Percentiles rank a stretch among this genome's conserved stretches.
These are phyloP conservation scores for Cutaneotrichosporon sp. DNA, from an alignment of 1,284 basidiomycete species.

Conservation along the genomic window DNA sequence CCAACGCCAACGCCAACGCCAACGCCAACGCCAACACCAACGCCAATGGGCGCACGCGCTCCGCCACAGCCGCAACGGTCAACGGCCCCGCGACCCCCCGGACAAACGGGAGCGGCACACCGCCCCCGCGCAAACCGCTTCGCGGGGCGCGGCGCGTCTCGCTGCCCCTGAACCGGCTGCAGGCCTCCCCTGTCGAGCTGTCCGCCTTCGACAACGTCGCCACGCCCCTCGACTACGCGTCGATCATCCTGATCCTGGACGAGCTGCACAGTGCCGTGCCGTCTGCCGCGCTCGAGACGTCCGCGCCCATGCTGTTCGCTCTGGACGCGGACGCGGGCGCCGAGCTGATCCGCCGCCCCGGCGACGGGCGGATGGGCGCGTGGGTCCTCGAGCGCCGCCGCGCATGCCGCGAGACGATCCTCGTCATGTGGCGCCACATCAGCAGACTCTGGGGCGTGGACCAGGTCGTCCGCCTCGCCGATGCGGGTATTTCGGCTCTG, in stretches of 20 bases:
- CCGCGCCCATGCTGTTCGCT: conserved; percentile 78
- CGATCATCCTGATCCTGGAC: conserved; percentile 65
- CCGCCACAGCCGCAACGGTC: conserved; percentile 17
- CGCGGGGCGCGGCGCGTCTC: conserved; percentile 39
- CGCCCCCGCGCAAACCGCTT: conserved; percentile 15
- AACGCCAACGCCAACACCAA: no score
- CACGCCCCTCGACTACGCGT: conserved; percentile 68
- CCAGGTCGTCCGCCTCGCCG: conserved; percentile 56
- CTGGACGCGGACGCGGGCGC: conserved; percentile 58
- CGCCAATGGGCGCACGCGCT: not conserved
- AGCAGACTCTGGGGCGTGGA: conserved; percentile 66
- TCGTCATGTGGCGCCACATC: conserved; percentile 62
- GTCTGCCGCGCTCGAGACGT: conserved; percentile 65
- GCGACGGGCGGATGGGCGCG: conserved; percentile 27
- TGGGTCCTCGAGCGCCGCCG: conserved; percentile 51
- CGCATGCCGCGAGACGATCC: conserved; percentile 62
- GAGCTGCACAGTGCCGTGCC: conserved; percentile 67
- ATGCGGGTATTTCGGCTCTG: conserved; percentile 53
- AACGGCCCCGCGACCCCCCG: not conserved
- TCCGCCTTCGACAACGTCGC: conserved; percentile 48
- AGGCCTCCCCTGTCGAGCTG: no score
- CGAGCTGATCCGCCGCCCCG: conserved; percentile 47
- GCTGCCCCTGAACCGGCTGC: conserved; percentile 53
- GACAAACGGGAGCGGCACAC: not conserved
- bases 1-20: no score